phyloP scores from a whole-genome alignment of 2,329 filamentous ascomycete species.

The Tympanopsis confertula region DNA sequence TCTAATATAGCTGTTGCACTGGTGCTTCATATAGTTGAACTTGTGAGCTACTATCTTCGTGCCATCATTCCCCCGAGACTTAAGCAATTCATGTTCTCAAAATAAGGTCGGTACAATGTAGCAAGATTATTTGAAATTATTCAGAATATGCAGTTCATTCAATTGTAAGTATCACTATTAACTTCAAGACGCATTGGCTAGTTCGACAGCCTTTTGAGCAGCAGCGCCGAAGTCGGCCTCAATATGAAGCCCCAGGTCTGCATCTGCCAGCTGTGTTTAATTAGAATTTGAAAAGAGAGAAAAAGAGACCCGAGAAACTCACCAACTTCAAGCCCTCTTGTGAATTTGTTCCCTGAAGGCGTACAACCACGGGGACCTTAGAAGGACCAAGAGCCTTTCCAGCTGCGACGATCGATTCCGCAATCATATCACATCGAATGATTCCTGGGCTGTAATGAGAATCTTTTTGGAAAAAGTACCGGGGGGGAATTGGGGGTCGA shows the following conservation, averaged over 20 bases:
- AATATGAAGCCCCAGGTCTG: constrained; percentile 20
- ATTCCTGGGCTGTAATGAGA: constrained; percentile 20
- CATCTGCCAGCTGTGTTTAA: constrained; percentile 17
- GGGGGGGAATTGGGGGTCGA: constrained; percentile 1
- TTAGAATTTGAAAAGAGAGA: background rate
- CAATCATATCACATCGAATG: constrained; percentile 37
- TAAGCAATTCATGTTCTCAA: too few species aligned
- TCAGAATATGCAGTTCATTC: too few species aligned
- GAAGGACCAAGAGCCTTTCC: constrained; percentile 21
- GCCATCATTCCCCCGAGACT: too few species aligned
- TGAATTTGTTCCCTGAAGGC: constrained; percentile 34
- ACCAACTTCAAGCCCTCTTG: constrained; percentile 26
- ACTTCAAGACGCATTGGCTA: too few species aligned
- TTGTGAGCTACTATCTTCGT: too few species aligned
- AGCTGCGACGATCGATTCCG: constrained; percentile 32
- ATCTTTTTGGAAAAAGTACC: constrained; percentile 2
- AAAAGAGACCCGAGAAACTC: constrained; percentile 8
- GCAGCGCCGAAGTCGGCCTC: constrained; percentile 25
- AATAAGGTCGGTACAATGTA: too few species aligned
- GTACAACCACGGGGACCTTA: constrained; percentile 28
- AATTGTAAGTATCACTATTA: too few species aligned
- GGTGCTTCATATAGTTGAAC: too few species aligned
- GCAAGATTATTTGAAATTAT: too few species aligned
- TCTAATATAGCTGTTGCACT: too few species aligned
- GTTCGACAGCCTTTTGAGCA: constrained; percentile 18